A percentile compares a stretch with the other conserved stretches of the same genome.
Evolutionary conservation across 768 basidiomycete genomes (phyloP).

Genomic region (Lentinula edodes): DNA sequence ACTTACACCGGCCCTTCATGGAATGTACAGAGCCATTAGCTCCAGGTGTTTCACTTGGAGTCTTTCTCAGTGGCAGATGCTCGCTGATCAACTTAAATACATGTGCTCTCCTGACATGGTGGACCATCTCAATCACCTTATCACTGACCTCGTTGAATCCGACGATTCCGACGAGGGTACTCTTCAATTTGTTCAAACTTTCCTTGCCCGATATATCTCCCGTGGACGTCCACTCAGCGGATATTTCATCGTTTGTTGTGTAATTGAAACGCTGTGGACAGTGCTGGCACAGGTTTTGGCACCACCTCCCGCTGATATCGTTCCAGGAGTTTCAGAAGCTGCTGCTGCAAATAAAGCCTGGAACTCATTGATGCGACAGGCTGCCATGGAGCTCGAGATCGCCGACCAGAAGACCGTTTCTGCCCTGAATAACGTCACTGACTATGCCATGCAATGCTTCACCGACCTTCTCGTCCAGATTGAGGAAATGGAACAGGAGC

Average conservation of each 20-base stretch:
- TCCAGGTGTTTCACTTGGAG: conserved; percentile 77
- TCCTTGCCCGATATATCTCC: conserved; percentile 70
- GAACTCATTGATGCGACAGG: conserved; percentile 56
- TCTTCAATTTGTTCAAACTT: conserved; percentile 57
- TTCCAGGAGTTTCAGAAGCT: conserved; percentile 49
- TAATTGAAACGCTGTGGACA: conserved; percentile 82
- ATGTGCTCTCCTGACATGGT: conserved; percentile 66
- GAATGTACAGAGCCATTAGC: conserved; percentile 80
- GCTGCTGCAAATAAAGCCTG: conserved; percentile 83
- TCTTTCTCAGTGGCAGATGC: conserved; percentile 52
- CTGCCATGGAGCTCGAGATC: conserved; percentile 36
- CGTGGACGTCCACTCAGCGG: conserved; percentile 78
- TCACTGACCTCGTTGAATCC: conserved; percentile 56
- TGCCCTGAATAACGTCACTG: conserved; percentile 42
- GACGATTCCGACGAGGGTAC: conserved; percentile 45
- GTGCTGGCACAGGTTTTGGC: conserved; percentile 68
- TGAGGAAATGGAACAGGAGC: conserved; percentile 77
- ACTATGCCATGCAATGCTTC: conserved; percentile 70
- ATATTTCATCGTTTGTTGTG: conserved; percentile 86
- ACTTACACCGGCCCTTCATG: conserved; percentile 77
- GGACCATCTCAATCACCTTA: conserved; percentile 66
- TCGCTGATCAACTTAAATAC: conserved; percentile 47
- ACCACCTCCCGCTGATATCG: conserved; percentile 21
- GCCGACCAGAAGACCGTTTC: conserved; percentile 28
- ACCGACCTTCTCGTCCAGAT: conserved; percentile 74